Evolutionary conservation across 2,329 filamentous ascomycete species (phyloP).

Genomic region (Aspergillus costaricaensis): DNA sequence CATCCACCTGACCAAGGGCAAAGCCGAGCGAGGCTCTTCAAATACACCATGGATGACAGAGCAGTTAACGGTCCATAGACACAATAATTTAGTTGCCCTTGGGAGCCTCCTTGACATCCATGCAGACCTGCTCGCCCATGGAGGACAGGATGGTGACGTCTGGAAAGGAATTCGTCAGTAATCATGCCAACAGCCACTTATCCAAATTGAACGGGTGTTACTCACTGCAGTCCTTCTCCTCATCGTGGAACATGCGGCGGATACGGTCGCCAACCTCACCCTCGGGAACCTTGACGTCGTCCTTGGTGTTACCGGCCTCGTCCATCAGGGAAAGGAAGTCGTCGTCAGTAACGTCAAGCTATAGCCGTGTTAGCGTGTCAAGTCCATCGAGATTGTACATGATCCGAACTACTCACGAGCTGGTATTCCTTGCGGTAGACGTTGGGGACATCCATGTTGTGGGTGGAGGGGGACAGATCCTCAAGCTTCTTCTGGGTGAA

Average conservation of each 20-base stretch:
- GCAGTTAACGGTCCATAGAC: constrained; percentile 27
- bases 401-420: constrained; percentile 67
- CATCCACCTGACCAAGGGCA: constrained; percentile 31
- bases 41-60: constrained; percentile 34
- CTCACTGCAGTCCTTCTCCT: constrained; percentile 95
- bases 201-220: constrained; percentile 25
- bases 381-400: background rate
- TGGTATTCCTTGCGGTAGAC: constrained; percentile 89
- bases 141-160: constrained; percentile 90
- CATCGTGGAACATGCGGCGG: constrained; percentile 71
- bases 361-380: constrained; percentile 13
- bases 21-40: constrained; percentile 29
- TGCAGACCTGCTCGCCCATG: constrained; percentile 92
- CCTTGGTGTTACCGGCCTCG: constrained; percentile 83
- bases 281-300: constrained; percentile 92
- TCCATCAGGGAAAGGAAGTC: constrained; percentile 93
- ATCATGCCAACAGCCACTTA: background rate
- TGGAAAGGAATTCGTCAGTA: constrained; percentile 39
- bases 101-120: constrained; percentile 92
- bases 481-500: constrained; percentile 99
- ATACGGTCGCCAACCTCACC: constrained; percentile 88
- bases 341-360: constrained; percentile 93
- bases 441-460: constrained; percentile 85
- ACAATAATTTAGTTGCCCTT: constrained; percentile 28
- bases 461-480: constrained; percentile 97